Conservation (phyloP, 257 asterid genomes). For the Solanum stenotomum region DNA sequence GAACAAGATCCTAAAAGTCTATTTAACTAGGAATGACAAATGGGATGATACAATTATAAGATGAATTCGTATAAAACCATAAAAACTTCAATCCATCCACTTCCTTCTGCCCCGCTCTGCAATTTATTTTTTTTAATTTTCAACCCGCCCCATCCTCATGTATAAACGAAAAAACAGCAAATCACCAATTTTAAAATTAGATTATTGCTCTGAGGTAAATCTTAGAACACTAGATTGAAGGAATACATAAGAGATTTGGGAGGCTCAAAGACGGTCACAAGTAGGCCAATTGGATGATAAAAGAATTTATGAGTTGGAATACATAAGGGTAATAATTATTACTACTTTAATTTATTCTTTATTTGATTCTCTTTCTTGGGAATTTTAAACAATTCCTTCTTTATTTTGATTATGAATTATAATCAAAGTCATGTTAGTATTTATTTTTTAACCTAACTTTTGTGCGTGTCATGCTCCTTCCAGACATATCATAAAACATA, state of each 20-base stretch:
- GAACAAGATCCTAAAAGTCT: not conserved
- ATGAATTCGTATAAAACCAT: not conserved
- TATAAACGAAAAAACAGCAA: too few species aligned
- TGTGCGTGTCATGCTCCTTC: not conserved
- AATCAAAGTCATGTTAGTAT: not conserved
- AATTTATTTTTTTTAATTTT: too few species aligned
- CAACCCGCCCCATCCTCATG: too few species aligned
- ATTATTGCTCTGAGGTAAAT: not conserved
- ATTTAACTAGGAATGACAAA: not conserved
- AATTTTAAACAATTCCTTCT: not conserved
- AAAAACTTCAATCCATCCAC: not conserved
- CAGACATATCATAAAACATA: not conserved
- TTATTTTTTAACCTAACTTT: not conserved
- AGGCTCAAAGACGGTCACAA: not conserved
- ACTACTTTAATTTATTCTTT: slow-evolving; percentile 13
- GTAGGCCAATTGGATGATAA: slow-evolving; percentile 15
- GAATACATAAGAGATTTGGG: not conserved
- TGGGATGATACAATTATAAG: not conserved
- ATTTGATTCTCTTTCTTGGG: slow-evolving; percentile 17
- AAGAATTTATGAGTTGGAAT: slow-evolving; percentile 10
- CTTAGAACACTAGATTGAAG: not conserved
- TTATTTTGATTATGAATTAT: not conserved
- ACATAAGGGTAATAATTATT: not conserved
- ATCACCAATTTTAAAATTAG: not conserved
- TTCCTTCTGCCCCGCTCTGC: not conserved